phyloP scores from a whole-genome alignment of 345 rosid genomes.

The Clausena lansium region DNA sequence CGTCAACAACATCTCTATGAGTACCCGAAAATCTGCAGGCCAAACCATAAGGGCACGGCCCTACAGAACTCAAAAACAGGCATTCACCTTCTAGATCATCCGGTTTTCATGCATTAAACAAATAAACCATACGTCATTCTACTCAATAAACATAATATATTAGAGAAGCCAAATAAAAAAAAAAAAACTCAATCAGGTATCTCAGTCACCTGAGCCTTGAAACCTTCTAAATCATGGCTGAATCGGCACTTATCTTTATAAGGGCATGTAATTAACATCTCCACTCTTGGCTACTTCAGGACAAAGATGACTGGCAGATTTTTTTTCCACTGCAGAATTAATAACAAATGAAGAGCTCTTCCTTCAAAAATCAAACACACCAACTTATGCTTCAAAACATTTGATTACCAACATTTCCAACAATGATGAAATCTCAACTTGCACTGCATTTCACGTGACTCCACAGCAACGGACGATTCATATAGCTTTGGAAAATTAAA shows the following conservation, averaged over 20 bases:
- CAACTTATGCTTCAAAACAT: too few species aligned
- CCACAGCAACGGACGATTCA: not conserved
- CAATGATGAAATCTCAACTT: not conserved
- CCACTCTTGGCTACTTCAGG: conserved; percentile 70
- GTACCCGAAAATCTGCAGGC: conserved; percentile 76
- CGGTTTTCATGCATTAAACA: conserved; percentile 56
- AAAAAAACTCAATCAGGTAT: not conserved
- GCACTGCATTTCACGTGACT: not conserved
- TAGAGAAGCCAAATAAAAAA: too few species aligned
- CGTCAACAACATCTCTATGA: conserved; percentile 38
- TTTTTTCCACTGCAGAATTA: conserved; percentile 45
- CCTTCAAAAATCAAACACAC: not conserved
- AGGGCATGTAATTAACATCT: conserved; percentile 56
- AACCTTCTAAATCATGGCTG: conserved; percentile 79
- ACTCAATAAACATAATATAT: not conserved
- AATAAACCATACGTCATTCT: not conserved
- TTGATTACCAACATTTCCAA: not conserved
- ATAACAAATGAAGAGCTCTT: not conserved
- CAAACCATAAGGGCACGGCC: conserved; percentile 71
- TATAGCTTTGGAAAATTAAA: not conserved
- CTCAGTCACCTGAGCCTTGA: conserved; percentile 63
- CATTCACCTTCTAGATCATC: conserved; percentile 89
- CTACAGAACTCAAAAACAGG: conserved; percentile 55
- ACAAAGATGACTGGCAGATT: conserved; percentile 60
- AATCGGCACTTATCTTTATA: conserved; percentile 72